Conservation (phyloP, 108 stramenopile species). For the Skeletonema tropicum region DNA sequence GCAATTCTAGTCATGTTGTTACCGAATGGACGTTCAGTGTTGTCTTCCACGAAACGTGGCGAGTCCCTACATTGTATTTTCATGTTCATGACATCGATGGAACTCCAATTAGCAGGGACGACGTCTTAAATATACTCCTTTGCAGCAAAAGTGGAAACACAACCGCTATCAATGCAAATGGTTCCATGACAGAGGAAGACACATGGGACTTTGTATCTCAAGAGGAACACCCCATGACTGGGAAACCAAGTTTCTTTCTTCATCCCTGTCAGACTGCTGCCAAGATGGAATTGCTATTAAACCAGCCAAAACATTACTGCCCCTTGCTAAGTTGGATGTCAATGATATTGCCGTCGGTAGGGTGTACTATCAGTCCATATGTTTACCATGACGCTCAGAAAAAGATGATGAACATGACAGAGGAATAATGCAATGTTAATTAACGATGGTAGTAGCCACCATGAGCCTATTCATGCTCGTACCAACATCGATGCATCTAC, state of each 20-base stretch:
- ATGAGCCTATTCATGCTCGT: too few relatives aligned
- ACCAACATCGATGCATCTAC: too few relatives aligned
- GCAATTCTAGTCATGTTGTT: background rate
- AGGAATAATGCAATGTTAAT: too few relatives aligned
- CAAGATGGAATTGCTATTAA: constrained; percentile 42
- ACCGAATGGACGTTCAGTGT: constrained; percentile 68
- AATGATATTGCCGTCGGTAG: constrained; percentile 73
- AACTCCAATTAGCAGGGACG: constrained; percentile 31
- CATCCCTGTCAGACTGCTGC: constrained; percentile 75
- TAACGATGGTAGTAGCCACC: too few relatives aligned
- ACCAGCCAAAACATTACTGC: background rate
- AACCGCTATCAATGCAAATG: constrained; percentile 11
- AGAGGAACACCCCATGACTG: constrained; percentile 73
- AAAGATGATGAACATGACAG: background rate
- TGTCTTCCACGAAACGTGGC: constrained; percentile 65
- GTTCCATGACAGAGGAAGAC: constrained; percentile 30
- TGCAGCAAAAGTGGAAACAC: background rate
- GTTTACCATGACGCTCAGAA: background rate
- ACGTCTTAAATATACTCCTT: constrained; percentile 35
- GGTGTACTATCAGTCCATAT: constrained; percentile 51
- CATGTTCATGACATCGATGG: constrained; percentile 45
- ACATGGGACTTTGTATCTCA: constrained; percentile 81
- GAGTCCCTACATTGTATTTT: constrained; percentile 77
- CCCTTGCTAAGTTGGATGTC: constrained; percentile 77
- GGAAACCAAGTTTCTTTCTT: constrained; percentile 65